These are phyloP conservation scores for Lachnellula cervina DNA, from an alignment of 2,329 filamentous ascomycete species.

Conservation along the genomic window DNA sequence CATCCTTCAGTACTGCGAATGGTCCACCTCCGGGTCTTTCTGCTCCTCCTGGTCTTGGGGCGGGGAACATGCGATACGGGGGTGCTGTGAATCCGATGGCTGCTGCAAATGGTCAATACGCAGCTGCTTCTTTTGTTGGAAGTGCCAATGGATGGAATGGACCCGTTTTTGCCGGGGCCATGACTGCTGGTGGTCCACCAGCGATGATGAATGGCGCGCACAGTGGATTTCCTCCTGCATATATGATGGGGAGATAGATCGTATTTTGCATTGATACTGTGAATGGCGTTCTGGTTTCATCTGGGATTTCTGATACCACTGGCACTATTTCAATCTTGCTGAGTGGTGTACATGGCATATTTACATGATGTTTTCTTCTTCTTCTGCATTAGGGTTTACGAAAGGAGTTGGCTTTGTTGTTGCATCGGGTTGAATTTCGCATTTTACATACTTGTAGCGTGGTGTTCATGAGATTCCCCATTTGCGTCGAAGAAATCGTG, in stretches of 20 bases:
- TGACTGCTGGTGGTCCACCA: conserved; percentile 28
- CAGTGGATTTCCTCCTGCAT: conserved; percentile 30
- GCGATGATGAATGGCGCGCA: conserved; percentile 28
- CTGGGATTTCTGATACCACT: conserved; percentile 14
- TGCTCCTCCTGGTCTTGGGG: conserved; percentile 65
- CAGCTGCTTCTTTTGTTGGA: conserved; percentile 20
- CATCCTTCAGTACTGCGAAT: conserved; percentile 39
- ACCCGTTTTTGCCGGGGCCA: conserved; percentile 23
- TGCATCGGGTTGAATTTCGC: conserved; percentile 29
- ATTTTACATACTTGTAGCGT: conserved; percentile 30
- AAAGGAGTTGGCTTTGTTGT: conserved; percentile 24
- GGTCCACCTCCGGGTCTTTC: conserved; percentile 76
- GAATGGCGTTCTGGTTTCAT: conserved; percentile 16
- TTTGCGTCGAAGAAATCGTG: conserved; percentile 29
- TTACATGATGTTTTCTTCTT: conserved; percentile 12
- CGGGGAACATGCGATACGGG: conserved; percentile 26
- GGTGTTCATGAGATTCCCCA: conserved; percentile 33
- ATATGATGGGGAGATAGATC: conserved; percentile 34
- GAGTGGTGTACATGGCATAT: conserved; percentile 13
- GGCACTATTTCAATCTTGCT: conserved; percentile 14
- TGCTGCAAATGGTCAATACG: conserved; percentile 21
- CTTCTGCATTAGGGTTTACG: conserved; percentile 20
- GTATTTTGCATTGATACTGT: conserved; percentile 11
- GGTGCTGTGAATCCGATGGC: conserved; percentile 22
- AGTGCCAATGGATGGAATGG: conserved; percentile 27